phyloP scores from a whole-genome alignment of 768 basidiomycete genomes.

The Agrocybe praecox region DNA sequence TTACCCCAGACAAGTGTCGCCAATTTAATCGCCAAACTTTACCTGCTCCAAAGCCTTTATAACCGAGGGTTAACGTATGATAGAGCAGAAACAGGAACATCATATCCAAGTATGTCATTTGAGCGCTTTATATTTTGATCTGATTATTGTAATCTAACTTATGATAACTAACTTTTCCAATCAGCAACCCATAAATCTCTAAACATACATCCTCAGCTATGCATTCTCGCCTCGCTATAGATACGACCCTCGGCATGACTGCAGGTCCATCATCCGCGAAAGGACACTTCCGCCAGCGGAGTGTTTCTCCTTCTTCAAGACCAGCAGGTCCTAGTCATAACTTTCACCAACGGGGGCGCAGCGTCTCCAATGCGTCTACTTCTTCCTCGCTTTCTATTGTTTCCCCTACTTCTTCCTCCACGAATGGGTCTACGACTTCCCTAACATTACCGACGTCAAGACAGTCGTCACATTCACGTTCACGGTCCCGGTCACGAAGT shows the following conservation, averaged over 20 bases:
- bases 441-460: constrained; percentile 39
- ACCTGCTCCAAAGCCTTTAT: too few species aligned
- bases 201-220: constrained; percentile 26
- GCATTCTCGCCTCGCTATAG: constrained; percentile 51
- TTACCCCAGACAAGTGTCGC: neutral
- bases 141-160: neutral
- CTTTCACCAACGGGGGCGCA: constrained; percentile 41
- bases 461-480: constrained; percentile 29
- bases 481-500: constrained; percentile 39
- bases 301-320: constrained; percentile 30
- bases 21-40: neutral
- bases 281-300: constrained; percentile 27
- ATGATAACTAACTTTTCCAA: neutral
- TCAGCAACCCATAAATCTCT: neutral
- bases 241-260: constrained; percentile 42
- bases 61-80: too few species aligned
- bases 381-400: constrained; percentile 57
- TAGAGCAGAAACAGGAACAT: too few species aligned
- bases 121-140: neutral
- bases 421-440: constrained; percentile 56
- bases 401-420: constrained; percentile 56
- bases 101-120: neutral
- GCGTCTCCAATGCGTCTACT: constrained; percentile 57
- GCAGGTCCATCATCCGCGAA: constrained; percentile 32
- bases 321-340: constrained; percentile 33